Evolutionary conservation across 2,329 filamentous ascomycete species (phyloP), one percentile per base, ranked within the genome.

Genomic region (Penicillium sp.): DNA sequence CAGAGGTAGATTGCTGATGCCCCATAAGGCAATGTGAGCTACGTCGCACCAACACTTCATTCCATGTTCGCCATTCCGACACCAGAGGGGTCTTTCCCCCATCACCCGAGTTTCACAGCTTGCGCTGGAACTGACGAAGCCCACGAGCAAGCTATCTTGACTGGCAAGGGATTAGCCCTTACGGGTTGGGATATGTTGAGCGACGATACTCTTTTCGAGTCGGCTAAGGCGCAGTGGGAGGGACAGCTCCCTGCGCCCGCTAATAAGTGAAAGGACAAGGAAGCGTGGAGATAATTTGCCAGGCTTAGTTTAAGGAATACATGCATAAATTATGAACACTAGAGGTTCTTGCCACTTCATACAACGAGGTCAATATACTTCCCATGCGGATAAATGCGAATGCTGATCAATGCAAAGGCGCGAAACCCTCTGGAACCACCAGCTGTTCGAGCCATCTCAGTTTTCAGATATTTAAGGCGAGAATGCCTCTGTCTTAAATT

Each of bases 41-140:
- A 61, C 40, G 53, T 22, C 13, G 47, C 56, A 26, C 59, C 59
- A 3, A 45, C 53, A 26, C 38, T 61, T 13, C 59, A 61, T 24
- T 49, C 59, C 2, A 37, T 44, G 19, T 61, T 61, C 51, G 37
- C 38, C n/a, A 61, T 61, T 13, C 53, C 53, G 8, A 57, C 53
- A 10, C 54, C 59, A 4, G 59, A 44, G 8, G 30, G 45, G 9
- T 28, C 15, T 8, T 50, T 40, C 38, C 53, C 59, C 7, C 59
- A 57, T 22, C 45, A 50, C 24, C 30, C 59, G 5, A n/a, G 37
- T 6, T 61, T 57, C 10, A 35, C 53, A 10, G 53, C 54, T 2
- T 40, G 35, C 9, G 59, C 59, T 44, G 59, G 59, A 28, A 61
- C 59, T 3, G 47, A 57, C 12, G 53, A 53, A 35, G 47, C 59